These are phyloP conservation scores for Agroathelia rolfsii DNA, from an alignment of 1,284 basidiomycete species.

Conservation along the genomic window DNA sequence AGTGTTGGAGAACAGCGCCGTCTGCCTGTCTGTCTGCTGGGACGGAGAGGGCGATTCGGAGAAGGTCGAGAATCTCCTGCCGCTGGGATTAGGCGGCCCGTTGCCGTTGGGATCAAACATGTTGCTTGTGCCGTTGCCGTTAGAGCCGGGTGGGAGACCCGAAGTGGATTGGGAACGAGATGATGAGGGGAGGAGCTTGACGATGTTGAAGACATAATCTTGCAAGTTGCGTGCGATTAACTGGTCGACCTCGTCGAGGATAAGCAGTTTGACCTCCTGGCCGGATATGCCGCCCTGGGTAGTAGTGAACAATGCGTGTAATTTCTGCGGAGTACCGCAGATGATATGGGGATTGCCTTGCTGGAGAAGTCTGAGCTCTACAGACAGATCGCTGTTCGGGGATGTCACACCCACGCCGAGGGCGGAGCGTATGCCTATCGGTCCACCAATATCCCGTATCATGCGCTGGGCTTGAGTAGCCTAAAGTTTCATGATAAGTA, in stretches of 20 bases:
- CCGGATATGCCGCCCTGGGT: slow-evolving; percentile 65
- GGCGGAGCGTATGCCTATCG: slow-evolving; percentile 82
- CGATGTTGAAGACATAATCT: slow-evolving; percentile 88
- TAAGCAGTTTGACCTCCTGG: slow-evolving; percentile 81
- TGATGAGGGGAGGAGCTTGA: slow-evolving; percentile 80
- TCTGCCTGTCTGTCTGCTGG: slow-evolving; percentile 71
- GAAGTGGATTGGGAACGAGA: slow-evolving; percentile 55
- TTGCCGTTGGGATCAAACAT: slow-evolving; percentile 40
- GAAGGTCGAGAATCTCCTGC: slow-evolving; percentile 53
- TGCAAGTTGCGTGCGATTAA: slow-evolving; percentile 94
- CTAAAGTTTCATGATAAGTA: too few species aligned
- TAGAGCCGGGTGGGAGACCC: slow-evolving; percentile 28
- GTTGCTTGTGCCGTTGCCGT: slow-evolving; percentile 23
- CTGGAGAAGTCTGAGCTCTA: slow-evolving; percentile 77
- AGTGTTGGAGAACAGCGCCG: slow-evolving; percentile 91
- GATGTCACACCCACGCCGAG: slow-evolving; percentile 74
- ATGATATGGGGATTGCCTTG: slow-evolving; percentile 92
- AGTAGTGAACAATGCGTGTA: slow-evolving; percentile 91
- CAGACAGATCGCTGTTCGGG: slow-evolving; percentile 53
- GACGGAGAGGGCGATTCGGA: slow-evolving; percentile 33
- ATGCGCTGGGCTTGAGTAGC: slow-evolving; percentile 97
- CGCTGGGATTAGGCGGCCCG: slow-evolving; percentile 27
- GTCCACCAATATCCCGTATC: slow-evolving; percentile 87
- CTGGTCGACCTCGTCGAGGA: slow-evolving; percentile 96
- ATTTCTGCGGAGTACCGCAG: slow-evolving; percentile 93